These are phyloP conservation scores for Inonotus obliquus DNA, from an alignment of 1,284 basidiomycete species.

Conservation along the genomic window DNA sequence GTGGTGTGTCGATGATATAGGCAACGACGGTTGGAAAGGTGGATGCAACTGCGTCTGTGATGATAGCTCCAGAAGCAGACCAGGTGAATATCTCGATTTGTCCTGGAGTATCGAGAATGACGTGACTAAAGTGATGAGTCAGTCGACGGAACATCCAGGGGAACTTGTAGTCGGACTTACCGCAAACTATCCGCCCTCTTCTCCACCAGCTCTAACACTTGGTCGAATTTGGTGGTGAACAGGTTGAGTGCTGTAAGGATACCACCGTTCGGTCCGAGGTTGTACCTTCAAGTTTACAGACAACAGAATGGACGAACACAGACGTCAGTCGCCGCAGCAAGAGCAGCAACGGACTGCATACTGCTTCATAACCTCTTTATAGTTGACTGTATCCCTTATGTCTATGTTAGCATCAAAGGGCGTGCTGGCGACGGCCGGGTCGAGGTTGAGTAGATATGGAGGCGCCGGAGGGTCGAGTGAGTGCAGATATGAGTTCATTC, in stretches of 20 bases:
- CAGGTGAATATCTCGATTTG: slow-evolving; percentile 99
- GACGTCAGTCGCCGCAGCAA: slow-evolving; percentile 19
- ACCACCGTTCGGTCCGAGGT: slow-evolving; percentile 96
- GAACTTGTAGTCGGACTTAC: slow-evolving; percentile 43
- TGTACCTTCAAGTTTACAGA: slow-evolving; percentile 68
- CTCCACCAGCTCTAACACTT: slow-evolving; percentile 90
- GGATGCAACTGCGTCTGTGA: slow-evolving; percentile 96
- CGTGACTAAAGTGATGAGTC: slow-evolving; percentile 52
- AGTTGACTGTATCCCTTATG: slow-evolving; percentile 96
- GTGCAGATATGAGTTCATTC: slow-evolving; percentile 86
- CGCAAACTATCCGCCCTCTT: slow-evolving; percentile 86
- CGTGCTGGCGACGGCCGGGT: slow-evolving; percentile 89
- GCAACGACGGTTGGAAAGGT: slow-evolving; percentile 92
- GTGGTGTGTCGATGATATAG: slow-evolving; percentile 96
- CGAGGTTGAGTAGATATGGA: slow-evolving; percentile 96
- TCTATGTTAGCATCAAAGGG: slow-evolving; percentile 97
- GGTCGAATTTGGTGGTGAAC: slow-evolving; percentile 99
- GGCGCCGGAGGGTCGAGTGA: slow-evolving; percentile 54
- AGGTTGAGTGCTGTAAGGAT: slow-evolving; percentile 96
- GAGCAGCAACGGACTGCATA: slow-evolving; percentile 43
- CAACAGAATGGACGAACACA: slow-evolving; percentile 9
- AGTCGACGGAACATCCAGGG: slow-evolving; percentile 1
- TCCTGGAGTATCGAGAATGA: slow-evolving; percentile 95
- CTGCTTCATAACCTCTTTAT: slow-evolving; percentile 99
- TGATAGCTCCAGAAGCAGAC: slow-evolving; percentile 98